phyloP scores from a whole-genome alignment of 78 protist genomes.

The Tieghemostelium lacteum region DNA sequence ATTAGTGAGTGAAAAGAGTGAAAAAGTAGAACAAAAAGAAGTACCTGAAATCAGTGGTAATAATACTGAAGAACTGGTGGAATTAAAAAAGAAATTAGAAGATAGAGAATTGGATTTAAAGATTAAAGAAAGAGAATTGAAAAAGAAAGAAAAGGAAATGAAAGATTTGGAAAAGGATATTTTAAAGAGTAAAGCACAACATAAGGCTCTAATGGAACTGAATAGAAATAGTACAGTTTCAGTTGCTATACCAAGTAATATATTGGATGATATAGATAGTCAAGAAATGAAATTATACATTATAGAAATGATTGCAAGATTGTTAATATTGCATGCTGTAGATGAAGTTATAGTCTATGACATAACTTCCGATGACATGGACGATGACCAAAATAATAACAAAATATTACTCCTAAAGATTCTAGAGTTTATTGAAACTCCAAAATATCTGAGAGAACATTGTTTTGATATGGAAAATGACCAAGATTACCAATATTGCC shows the following conservation, averaged over 20 bases:
- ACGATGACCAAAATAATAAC: background rate
- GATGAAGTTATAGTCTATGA: conserved; percentile 48
- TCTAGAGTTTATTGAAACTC: conserved; percentile 57
- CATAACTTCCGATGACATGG: background rate
- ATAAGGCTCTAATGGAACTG: conserved; percentile 5
- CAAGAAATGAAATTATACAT: conserved; percentile 62
- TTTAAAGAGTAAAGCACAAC: conserved; percentile 10
- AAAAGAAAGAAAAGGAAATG: conserved; percentile 35
- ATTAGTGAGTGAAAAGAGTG: too few relatives aligned
- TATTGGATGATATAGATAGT: conserved; percentile 6
- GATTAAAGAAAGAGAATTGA: conserved; percentile 41
- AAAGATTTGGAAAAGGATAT: conserved; percentile 7
- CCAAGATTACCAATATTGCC: conserved; percentile 21
- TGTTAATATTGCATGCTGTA: conserved; percentile 3
- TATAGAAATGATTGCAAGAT: conserved; percentile 65
- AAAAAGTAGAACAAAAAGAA: too few relatives aligned
- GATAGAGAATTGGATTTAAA: conserved; percentile 45
- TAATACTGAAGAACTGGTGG: conserved; percentile 4
- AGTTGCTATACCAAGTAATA: conserved; percentile 49
- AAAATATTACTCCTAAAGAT: conserved; percentile 25
- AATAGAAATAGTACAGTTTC: conserved; percentile 31
- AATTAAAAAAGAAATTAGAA: conserved; percentile 41
- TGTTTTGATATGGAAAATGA: conserved; percentile 13
- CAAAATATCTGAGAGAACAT: conserved; percentile 35
- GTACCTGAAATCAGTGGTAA: background rate